Evolutionary conservation across 805 yeast genomes (phyloP).

Genomic region (Wickerhamiella brachini): DNA sequence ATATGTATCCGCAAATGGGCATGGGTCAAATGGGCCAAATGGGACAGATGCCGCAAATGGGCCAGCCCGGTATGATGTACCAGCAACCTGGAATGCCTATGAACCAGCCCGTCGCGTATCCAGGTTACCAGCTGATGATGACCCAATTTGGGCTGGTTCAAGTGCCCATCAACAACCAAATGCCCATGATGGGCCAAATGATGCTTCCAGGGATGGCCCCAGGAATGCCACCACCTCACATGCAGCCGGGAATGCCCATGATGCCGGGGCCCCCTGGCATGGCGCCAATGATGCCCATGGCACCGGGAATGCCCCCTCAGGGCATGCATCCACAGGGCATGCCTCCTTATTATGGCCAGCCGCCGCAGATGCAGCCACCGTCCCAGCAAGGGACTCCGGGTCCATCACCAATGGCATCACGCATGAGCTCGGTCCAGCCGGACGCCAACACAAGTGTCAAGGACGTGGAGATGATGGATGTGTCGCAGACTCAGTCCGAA

Average conservation of each 20-base stretch:
- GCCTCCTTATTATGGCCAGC: neutral
- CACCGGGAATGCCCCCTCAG: neutral
- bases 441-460: neutral
- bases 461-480: neutral
- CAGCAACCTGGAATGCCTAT: neutral
- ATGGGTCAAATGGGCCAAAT: neutral
- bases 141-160: neutral
- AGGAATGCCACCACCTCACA: neutral
- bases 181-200: conserved; percentile 5
- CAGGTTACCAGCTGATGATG: conserved; percentile 1
- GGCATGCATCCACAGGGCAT: neutral
- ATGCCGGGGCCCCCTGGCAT: neutral
- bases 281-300: neutral
- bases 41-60: neutral
- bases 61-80: neutral
- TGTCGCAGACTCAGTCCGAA: no score
- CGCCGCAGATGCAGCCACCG: conserved; percentile 1
- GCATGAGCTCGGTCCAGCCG: neutral
- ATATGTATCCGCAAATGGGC: neutral
- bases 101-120: neutral
- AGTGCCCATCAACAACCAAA: neutral
- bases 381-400: neutral
- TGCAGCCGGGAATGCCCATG: neutral
- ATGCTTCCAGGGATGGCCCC: neutral
- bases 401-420: neutral